Base-by-base conservation (phyloP, 1,284 basidiomycete species). In the Tilletia setariae region DNA sequence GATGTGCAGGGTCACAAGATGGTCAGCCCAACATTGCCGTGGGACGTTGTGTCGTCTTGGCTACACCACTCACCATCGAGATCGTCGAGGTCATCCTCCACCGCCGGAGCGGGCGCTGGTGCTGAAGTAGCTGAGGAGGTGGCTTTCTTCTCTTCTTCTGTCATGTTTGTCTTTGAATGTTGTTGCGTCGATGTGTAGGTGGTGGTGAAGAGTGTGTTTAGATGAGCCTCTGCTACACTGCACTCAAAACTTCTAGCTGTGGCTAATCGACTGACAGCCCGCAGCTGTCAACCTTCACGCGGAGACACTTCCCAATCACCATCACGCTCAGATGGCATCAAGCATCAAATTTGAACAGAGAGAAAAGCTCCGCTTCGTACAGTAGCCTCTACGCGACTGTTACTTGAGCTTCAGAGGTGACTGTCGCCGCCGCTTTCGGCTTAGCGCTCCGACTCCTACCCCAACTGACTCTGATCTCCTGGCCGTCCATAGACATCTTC, bases 401-500 rank as follows among this genome's bases (percentile, higher is more conserved):
- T 11, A 40, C 35, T 40, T 40, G 35, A 11, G 35, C 11, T 40
- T 40, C 35, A 40, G 46, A 11, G 43, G 43, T 49, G 21, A 16
- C 6, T 49, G 46, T 49, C 46, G 46, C 6, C 19, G 4, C 46
- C 35, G 11, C 35, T 40, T 40, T 35, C 8, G 53, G 32, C 89
- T 68, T 90, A 86, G 21, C 93, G 74, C 62, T 84, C 25, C 76
- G 35, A 44, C 73, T 82, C 56, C 86, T 78, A 0, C 86, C 96
- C 95, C 95, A 98, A 72, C 90, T 91, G 11, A 97, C 87, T 62
- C 87, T 85, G 9, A 91, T 87, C 66, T 86, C 86, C 77, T 90
- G 89, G 1, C 89, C 91, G 35, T 91, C 89, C 47, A 97, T 85
- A 75, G 94, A 91, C 25, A 98, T 86, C 2, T 94, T 94, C 70